Percentiles rank a stretch among this genome's conserved stretches.
These are phyloP conservation scores for Strobilomyces confusus DNA, from an alignment of 768 basidiomycete species.

Conservation along the genomic window DNA sequence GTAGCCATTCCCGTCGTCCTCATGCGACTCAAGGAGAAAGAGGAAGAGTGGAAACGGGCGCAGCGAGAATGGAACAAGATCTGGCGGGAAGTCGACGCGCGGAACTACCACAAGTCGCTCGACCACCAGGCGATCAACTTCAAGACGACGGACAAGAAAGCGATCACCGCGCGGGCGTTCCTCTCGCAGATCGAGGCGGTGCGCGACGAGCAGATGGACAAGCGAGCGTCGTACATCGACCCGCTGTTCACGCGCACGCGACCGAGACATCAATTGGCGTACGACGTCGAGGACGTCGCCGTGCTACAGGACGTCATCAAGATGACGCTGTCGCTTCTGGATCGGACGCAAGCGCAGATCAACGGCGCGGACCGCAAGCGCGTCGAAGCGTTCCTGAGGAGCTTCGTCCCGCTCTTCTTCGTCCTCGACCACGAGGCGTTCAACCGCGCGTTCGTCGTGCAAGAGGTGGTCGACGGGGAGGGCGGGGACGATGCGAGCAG, in stretches of 20 bases:
- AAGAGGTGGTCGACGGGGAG: constrained; percentile 61
- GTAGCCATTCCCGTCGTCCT: constrained; percentile 89
- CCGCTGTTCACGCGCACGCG: constrained; percentile 55
- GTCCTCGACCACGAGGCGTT: constrained; percentile 68
- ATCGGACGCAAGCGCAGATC: constrained; percentile 79
- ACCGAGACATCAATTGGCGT: constrained; percentile 77
- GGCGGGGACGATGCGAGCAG: constrained; percentile 43
- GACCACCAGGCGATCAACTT: constrained; percentile 92
- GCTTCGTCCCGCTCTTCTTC: constrained; percentile 73
- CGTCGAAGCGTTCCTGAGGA: constrained; percentile 79
- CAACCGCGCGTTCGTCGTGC: constrained; percentile 64
- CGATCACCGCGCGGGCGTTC: constrained; percentile 68
- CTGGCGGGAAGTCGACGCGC: constrained; percentile 94
- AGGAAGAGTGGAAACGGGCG: constrained; percentile 97
- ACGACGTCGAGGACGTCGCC: constrained; percentile 63
- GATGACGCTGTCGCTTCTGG: constrained; percentile 85
- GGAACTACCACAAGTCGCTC: constrained; percentile 89
- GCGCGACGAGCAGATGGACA: constrained; percentile 76
- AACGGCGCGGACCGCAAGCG: constrained; percentile 67
- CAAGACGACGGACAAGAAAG: constrained; percentile 88
- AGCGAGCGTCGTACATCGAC: constrained; percentile 57
- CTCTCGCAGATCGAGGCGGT: constrained; percentile 82
- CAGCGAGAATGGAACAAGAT: constrained; percentile 99
- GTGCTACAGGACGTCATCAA: constrained; percentile 87
- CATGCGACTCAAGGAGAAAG: constrained; percentile 87